A percentile compares a stretch with the other conserved stretches of the same genome.
phyloP scores from a whole-genome alignment of 495 filamentous ascomycete species.

The Neurospora tetrasperma region DNA sequence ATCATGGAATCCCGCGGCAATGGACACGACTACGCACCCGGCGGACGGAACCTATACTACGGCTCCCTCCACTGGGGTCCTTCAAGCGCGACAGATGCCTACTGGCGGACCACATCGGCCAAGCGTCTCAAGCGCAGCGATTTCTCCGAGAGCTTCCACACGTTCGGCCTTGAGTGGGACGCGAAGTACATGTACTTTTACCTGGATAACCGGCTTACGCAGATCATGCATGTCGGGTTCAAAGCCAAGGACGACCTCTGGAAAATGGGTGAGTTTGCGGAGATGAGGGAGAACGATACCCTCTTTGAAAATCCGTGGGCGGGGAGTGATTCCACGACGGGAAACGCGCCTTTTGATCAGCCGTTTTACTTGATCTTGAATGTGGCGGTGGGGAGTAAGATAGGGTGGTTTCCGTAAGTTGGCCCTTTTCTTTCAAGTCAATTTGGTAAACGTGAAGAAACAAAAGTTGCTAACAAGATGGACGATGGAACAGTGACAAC shows the following conservation, averaged over 20 bases:
- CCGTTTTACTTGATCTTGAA: conserved; percentile 59
- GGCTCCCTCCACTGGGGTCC: conserved; percentile 23
- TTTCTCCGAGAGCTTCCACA: conserved; percentile 31
- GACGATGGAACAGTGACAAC: conserved; percentile 31
- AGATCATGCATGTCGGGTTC: conserved; percentile 51
- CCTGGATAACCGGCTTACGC: conserved; percentile 49
- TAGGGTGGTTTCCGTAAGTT: conserved; percentile 47
- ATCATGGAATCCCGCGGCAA: conserved; percentile 22
- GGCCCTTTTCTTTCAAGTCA: too few relatives aligned
- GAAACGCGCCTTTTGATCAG: conserved; percentile 55
- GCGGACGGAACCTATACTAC: conserved; percentile 11
- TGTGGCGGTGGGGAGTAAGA: conserved; percentile 53
- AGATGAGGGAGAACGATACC: conserved; percentile 44
- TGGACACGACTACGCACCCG: conserved; percentile 4
- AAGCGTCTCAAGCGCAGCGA: conserved; percentile 13
- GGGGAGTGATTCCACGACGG: conserved; percentile 2
- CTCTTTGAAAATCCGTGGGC: conserved; percentile 38
- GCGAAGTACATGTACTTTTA: conserved; percentile 61
- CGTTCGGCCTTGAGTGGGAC: conserved; percentile 57
- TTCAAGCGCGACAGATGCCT: conserved; percentile 9
- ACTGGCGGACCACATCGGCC: conserved; percentile 14
- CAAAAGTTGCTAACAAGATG: too few relatives aligned
- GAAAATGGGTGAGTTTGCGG: conserved; percentile 46
- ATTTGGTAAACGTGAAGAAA: too few relatives aligned
- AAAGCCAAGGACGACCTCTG: conserved; percentile 39